These are phyloP conservation scores for Hura crepitans DNA, from an alignment of 441 rosid species.

Conservation along the genomic window DNA sequence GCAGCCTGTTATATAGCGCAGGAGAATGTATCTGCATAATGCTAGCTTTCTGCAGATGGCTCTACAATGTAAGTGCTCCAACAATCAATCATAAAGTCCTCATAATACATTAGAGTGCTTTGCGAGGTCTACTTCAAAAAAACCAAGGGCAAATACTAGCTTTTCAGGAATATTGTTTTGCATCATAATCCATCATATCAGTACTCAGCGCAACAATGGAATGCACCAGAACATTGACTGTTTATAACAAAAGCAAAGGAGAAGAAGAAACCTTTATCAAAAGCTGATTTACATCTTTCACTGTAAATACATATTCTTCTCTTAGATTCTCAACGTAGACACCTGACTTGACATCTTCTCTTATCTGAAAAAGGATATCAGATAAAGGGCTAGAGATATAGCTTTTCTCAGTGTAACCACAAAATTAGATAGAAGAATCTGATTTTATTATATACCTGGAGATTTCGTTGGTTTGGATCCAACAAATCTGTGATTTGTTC, in stretches of 20 bases:
- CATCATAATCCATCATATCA: neutral
- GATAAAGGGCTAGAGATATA: constrained; percentile 17
- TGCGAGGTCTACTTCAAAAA: neutral
- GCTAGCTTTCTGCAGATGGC: neutral
- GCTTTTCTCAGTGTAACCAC: neutral
- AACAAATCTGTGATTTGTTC: constrained; percentile 97
- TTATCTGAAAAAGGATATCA: constrained; percentile 48
- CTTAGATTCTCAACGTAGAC: constrained; percentile 89
- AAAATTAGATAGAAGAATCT: constrained; percentile 12
- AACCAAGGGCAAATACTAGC: neutral
- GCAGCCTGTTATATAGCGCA: neutral
- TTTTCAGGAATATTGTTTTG: neutral
- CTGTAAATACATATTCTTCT: constrained; percentile 67
- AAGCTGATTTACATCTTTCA: constrained; percentile 84
- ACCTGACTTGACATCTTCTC: constrained; percentile 95
- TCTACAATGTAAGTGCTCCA: neutral
- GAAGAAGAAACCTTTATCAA: constrained; percentile 61
- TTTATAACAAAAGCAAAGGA: constrained; percentile 13
- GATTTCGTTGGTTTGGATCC: constrained; percentile 83
- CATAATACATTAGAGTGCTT: neutral
- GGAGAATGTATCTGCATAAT: neutral
- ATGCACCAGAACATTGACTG: neutral
- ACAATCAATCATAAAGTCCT: neutral
- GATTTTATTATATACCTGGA: constrained; percentile 54
- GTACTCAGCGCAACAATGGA: constrained; percentile 2